Evolutionary conservation across 1,139 yeast species (phyloP).

Genomic region (Meyerozyma guilliermondii): DNA sequence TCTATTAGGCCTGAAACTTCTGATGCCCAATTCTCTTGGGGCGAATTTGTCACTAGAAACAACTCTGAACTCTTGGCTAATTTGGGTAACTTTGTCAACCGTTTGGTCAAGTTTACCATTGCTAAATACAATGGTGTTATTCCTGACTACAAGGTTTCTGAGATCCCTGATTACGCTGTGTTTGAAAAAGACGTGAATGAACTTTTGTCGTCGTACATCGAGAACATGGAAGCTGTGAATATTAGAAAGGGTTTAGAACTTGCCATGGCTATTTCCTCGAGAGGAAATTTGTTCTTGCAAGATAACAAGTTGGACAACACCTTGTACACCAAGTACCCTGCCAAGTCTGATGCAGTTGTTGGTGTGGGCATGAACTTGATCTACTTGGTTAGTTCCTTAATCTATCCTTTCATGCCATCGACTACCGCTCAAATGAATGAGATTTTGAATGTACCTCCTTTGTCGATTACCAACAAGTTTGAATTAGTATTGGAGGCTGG

Average conservation of each 20-base stretch:
- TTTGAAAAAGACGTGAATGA: conserved; percentile 57
- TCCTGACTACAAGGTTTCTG: conserved; percentile 51
- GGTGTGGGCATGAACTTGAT: conserved; percentile 88
- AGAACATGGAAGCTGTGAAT: conserved; percentile 73
- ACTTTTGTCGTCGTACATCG: conserved; percentile 56
- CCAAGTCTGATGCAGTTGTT: conserved; percentile 84
- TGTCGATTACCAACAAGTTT: conserved; percentile 74
- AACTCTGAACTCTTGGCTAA: conserved; percentile 92
- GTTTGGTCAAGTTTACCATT: conserved; percentile 82
- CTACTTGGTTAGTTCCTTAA: conserved; percentile 73
- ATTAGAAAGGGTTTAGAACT: conserved; percentile 85
- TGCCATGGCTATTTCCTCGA: conserved; percentile 86
- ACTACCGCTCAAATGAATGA: conserved; percentile 64
- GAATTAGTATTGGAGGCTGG: conserved; percentile 66
- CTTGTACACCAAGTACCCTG: conserved; percentile 70
- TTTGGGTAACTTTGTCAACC: conserved; percentile 93
- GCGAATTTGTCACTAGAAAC: conserved; percentile 88
- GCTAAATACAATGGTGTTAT: conserved; percentile 91
- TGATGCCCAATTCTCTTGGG: conserved; percentile 97
- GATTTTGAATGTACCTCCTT: conserved; percentile 78
- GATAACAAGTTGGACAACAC: conserved; percentile 92
- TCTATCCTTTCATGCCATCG: conserved; percentile 89
- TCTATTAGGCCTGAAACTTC: conserved; percentile 92
- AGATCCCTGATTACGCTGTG: conserved; percentile 45
- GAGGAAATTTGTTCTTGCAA: conserved; percentile 94